Percentiles rank a stretch among this genome's conserved stretches.
These are phyloP conservation scores for Scheffersomyces insectosa DNA, from an alignment of 1,139 yeast genomes.

Conservation along the genomic window DNA sequence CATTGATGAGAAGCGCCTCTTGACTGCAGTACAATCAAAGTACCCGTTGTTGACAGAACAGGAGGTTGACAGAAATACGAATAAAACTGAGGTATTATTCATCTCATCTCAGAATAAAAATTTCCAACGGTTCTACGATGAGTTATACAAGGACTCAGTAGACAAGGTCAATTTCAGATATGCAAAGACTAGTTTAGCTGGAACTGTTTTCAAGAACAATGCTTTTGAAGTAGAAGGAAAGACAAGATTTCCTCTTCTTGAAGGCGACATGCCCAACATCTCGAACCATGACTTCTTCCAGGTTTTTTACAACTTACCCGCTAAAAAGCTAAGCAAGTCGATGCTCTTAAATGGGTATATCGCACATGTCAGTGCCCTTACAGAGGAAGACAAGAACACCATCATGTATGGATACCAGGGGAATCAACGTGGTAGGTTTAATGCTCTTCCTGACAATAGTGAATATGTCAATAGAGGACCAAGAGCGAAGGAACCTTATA, in stretches of 20 bases:
- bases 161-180: constrained; percentile 43
- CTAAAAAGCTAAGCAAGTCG: constrained; percentile 62
- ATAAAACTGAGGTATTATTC: constrained; percentile 60
- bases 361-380: constrained; percentile 60
- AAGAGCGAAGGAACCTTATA: constrained; percentile 34
- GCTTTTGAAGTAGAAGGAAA: constrained; percentile 49
- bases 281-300: constrained; percentile 57
- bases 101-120: constrained; percentile 59
- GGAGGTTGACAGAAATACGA: constrained; percentile 71
- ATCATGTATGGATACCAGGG: constrained; percentile 43
- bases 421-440: constrained; percentile 31
- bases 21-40: constrained; percentile 63
- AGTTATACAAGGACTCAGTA: constrained; percentile 28
- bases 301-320: constrained; percentile 59
- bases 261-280: constrained; percentile 58
- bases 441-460: constrained; percentile 33
- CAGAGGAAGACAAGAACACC: constrained; percentile 69
- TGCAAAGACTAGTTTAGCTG: constrained; percentile 64
- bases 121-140: constrained; percentile 35
- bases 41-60: constrained; percentile 65
- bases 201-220: constrained; percentile 49
- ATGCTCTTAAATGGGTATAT: constrained; percentile 82
- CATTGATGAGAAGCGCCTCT: constrained; percentile 77
- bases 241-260: constrained; percentile 61
- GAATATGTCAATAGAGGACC: constrained; percentile 47